Base-by-base conservation (phyloP, 345 rosid species). In the Ricinus communis region DNA sequence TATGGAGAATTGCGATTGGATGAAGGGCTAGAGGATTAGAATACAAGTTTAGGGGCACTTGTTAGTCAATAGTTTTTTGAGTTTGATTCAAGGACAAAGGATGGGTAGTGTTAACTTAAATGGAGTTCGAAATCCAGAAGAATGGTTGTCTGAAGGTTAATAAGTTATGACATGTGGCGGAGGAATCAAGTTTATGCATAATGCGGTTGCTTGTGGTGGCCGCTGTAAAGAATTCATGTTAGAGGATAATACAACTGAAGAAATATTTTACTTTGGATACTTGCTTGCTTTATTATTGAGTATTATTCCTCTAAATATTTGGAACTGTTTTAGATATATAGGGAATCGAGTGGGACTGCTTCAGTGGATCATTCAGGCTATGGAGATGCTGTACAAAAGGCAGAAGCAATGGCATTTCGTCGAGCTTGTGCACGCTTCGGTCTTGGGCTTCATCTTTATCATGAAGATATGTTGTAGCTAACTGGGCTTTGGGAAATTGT, bases 331-430 rank as follows among this genome's bases (percentile, higher is more conserved):
- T 62, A 86, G 94, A 81, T 82, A 58, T 73, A 77, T 68, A 83
- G 96, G 82, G 92, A 88, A 75, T 86, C 96, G n/a, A 88, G 87
- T 1, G 97, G 97, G 1, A 93, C 96, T 33, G 85, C 98, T 72
- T 64, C 86, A 0, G 72, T 80, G 47, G 85, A 86, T 33, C 86
- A 83, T 36, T 69, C 43, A 27, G 91, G 93, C 58, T 86, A 85
- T 53, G 96, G 96, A 40, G 94, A 93, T 85, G 86, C 96, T 56
- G 88, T 88, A 50, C 94, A 90, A 74, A 88, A 87, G 80, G 98
- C 98, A 12, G 96, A 93, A 81, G 93, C 95, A 41, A 90, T 93
- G 98, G 96, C 98, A 21, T 93, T 90, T 76, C 88, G 95, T 4
- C 83, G 96, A 61, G 94, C 95, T 6, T 93, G 96, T 77, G 98